Conservation (phyloP, 148 eudicot genomes). For the Diospyros lotus region DNA sequence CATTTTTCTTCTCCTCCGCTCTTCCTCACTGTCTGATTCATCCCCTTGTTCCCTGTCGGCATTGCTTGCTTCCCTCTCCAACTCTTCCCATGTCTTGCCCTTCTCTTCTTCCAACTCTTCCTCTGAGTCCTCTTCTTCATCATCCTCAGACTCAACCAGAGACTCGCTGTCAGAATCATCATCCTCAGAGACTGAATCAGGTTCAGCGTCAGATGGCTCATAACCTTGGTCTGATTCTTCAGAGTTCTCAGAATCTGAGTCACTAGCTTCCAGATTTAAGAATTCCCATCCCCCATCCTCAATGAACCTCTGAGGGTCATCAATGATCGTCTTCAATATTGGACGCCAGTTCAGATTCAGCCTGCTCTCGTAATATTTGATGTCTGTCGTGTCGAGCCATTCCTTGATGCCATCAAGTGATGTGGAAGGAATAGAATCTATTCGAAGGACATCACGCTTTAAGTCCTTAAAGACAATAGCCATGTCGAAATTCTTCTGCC, state of each 20-base stretch:
- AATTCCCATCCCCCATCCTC: slow-evolving; percentile 89
- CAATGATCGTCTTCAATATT: slow-evolving; percentile 65
- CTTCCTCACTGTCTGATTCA: too few species aligned
- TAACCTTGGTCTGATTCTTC: slow-evolving; percentile 73
- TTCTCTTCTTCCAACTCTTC: too few species aligned
- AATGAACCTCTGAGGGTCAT: slow-evolving; percentile 64
- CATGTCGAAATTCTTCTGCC: slow-evolving; percentile 85
- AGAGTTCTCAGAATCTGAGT: slow-evolving; percentile 61
- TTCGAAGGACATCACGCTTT: slow-evolving; percentile 69
- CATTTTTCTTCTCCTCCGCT: too few species aligned
- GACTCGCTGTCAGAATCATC: too few species aligned
- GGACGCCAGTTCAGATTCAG: slow-evolving; percentile 73
- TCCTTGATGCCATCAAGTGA: slow-evolving; percentile 81
- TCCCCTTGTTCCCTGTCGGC: too few species aligned
- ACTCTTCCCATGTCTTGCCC: too few species aligned
- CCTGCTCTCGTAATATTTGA: slow-evolving; percentile 80
- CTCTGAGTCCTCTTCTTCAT: too few species aligned
- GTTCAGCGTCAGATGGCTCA: slow-evolving; percentile 66
- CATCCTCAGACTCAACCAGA: too few species aligned
- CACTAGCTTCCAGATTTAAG: slow-evolving; percentile 73
- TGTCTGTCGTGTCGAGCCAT: slow-evolving; percentile 76
- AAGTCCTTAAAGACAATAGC: slow-evolving; percentile 79
- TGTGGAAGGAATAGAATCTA: slow-evolving; percentile 67
- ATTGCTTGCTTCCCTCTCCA: too few species aligned
- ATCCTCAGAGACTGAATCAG: too few species aligned